phyloP scores from a whole-genome alignment of 805 yeast species.

The Kluyveromyces starmeri region DNA sequence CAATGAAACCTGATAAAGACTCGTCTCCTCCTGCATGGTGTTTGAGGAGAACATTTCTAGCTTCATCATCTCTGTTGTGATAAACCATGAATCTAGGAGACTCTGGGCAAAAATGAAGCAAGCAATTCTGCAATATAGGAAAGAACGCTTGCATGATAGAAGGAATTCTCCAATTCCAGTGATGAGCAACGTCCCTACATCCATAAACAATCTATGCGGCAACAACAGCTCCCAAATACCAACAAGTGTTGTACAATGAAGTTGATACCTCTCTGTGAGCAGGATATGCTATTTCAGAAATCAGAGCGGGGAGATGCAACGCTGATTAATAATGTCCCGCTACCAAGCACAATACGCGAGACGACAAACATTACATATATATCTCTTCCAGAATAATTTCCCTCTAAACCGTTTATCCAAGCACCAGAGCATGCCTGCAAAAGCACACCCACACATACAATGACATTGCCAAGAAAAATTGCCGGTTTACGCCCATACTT shows the following conservation, averaged over 20 bases:
- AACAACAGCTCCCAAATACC: slow-evolving; percentile 47
- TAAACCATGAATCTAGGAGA: slow-evolving; percentile 39
- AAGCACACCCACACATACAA: slow-evolving; percentile 14
- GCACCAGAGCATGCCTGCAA: slow-evolving; percentile 12
- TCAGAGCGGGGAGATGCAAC: slow-evolving; percentile 41
- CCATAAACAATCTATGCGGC: slow-evolving; percentile 47
- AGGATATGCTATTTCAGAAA: slow-evolving; percentile 45
- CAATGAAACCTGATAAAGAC: slow-evolving; percentile 29
- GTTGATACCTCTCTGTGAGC: slow-evolving; percentile 35
- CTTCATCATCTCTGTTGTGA: slow-evolving; percentile 36
- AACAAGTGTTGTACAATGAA: slow-evolving; percentile 41
- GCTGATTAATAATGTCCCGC: slow-evolving; percentile 35
- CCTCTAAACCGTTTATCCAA: neutral
- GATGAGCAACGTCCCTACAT: slow-evolving; percentile 24
- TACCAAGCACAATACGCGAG: slow-evolving; percentile 41
- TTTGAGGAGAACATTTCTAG: slow-evolving; percentile 33
- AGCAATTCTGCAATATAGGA: slow-evolving; percentile 34
- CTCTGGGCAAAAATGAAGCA: slow-evolving; percentile 46
- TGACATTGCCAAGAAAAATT: slow-evolving; percentile 14
- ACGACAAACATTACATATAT: slow-evolving; percentile 30
- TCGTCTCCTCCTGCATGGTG: slow-evolving; percentile 33
- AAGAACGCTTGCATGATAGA: slow-evolving; percentile 41
- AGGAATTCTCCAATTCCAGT: slow-evolving; percentile 49
- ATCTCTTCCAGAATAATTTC: neutral
- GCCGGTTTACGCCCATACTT: slow-evolving; percentile 32